A percentile compares a stretch with the other conserved stretches of the same genome.
Evolutionary conservation across 2,329 filamentous ascomycete genomes (phyloP).

Genomic region (Claviceps sp.): DNA sequence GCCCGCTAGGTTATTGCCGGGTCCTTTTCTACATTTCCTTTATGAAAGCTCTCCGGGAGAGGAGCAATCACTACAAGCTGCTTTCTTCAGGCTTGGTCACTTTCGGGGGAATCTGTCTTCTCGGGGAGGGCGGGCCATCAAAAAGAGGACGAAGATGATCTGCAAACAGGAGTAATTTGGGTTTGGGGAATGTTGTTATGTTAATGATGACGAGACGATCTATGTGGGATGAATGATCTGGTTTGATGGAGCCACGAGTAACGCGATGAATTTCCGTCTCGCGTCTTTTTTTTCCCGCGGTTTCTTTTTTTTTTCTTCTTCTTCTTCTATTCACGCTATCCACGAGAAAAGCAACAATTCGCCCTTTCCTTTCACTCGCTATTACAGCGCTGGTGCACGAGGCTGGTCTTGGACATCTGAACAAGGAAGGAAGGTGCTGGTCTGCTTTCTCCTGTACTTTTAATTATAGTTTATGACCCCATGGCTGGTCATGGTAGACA

Average conservation of each 20-base stretch:
- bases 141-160: too few relatives aligned
- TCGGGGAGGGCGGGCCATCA: too few relatives aligned
- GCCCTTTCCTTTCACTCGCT: not conserved
- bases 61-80: too few relatives aligned
- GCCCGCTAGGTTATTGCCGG: constrained; percentile 25
- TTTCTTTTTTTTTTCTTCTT: not conserved
- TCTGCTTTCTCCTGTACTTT: too few relatives aligned
- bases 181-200: too few relatives aligned
- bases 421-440: too few relatives aligned
- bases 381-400: not conserved
- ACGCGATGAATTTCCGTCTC: not conserved
- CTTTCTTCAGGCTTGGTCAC: too few relatives aligned
- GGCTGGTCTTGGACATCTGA: not conserved
- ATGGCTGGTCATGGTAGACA: too few relatives aligned
- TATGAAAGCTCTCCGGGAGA: too few relatives aligned
- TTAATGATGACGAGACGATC: not conserved
- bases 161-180: too few relatives aligned
- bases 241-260: not conserved
- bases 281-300: not conserved
- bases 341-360: not conserved
- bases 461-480: too few relatives aligned
- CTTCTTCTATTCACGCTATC: not conserved
- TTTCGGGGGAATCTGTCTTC: too few relatives aligned
- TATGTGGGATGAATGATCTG: not conserved
- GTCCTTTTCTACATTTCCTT: not conserved